phyloP scores from a whole-genome alignment of 169 alveolate genomes.

The Plasmodium gaboni region DNA sequence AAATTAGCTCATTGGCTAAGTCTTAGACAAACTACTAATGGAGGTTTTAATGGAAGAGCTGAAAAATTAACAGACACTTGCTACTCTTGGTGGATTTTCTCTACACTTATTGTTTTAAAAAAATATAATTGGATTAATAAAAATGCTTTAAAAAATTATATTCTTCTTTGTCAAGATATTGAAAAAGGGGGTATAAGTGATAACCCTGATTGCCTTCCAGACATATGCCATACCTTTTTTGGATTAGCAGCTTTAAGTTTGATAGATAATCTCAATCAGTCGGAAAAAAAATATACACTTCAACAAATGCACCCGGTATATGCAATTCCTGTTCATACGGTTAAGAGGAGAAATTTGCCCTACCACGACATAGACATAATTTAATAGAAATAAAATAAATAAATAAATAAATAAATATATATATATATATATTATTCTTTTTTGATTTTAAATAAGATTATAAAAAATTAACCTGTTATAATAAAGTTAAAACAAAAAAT shows the following conservation, averaged over 20 bases:
- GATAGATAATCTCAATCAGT: conserved; percentile 72
- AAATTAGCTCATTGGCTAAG: conserved; percentile 90
- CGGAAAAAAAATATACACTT: conserved; percentile 28
- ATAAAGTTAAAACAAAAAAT: too few species aligned
- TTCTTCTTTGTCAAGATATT: conserved; percentile 89
- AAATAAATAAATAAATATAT: not conserved
- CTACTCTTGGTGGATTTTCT: conserved; percentile 97
- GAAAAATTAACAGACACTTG: conserved; percentile 98
- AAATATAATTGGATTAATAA: conserved; percentile 92
- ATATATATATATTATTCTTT: not conserved
- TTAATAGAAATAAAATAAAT: not conserved
- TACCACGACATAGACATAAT: conserved; percentile 19
- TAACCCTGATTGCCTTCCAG: conserved; percentile 95
- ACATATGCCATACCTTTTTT: conserved; percentile 96
- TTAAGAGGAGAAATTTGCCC: conserved; percentile 34
- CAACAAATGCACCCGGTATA: conserved; percentile 79
- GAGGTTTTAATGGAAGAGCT: conserved; percentile 98
- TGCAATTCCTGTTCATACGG: conserved; percentile 78
- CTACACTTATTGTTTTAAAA: conserved; percentile 83
- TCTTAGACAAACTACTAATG: conserved; percentile 93
- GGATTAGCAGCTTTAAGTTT: conserved; percentile 95
- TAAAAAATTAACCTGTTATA: not conserved
- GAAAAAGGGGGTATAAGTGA: conserved; percentile 96
- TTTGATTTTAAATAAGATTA: not conserved
- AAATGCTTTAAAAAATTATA: conserved; percentile 89